These are phyloP conservation scores for Pinus tabuliformis DNA, from an alignment of 75 land plant species.

Conservation along the genomic window DNA sequence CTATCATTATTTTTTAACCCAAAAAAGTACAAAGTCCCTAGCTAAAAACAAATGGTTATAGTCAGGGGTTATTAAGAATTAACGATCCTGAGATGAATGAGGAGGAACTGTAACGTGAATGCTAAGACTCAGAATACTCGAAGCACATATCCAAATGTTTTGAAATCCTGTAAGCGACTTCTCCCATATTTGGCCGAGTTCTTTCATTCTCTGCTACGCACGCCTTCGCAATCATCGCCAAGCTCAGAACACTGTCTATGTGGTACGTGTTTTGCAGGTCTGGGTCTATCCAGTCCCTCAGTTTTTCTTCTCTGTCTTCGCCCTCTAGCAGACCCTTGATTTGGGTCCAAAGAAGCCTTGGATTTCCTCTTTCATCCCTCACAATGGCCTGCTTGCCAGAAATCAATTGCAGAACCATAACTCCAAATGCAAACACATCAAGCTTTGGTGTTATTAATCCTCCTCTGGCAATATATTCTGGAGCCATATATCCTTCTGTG, in stretches of 20 bases:
- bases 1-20: too few relatives aligned
- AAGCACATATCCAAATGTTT: constrained; percentile 28
- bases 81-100: too few relatives aligned
- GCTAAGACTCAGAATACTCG: constrained; percentile 10
- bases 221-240: constrained; percentile 22
- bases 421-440: constrained; percentile 39
- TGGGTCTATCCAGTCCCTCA: constrained; percentile 31
- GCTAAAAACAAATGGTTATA: too few relatives aligned
- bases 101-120: too few relatives aligned
- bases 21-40: too few relatives aligned
- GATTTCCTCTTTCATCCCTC: constrained; percentile 6
- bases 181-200: constrained; percentile 26
- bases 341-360: constrained; percentile 1
- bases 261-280: constrained; percentile 19
- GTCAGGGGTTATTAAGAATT: too few relatives aligned
- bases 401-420: constrained; percentile 27
- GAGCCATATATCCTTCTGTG: constrained; percentile 42
- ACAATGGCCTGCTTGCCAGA: constrained; percentile 28
- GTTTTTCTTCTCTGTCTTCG: constrained; percentile 11
- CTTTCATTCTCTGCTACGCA: constrained; percentile 32
- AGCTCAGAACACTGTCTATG: constrained; percentile 21
- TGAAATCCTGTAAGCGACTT: constrained; percentile 31
- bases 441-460: constrained; percentile 36
- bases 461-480: constrained; percentile 30
- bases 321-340: constrained; percentile 7